Conservation (phyloP, 768 basidiomycete genomes). For the Suillus paluster region DNA sequence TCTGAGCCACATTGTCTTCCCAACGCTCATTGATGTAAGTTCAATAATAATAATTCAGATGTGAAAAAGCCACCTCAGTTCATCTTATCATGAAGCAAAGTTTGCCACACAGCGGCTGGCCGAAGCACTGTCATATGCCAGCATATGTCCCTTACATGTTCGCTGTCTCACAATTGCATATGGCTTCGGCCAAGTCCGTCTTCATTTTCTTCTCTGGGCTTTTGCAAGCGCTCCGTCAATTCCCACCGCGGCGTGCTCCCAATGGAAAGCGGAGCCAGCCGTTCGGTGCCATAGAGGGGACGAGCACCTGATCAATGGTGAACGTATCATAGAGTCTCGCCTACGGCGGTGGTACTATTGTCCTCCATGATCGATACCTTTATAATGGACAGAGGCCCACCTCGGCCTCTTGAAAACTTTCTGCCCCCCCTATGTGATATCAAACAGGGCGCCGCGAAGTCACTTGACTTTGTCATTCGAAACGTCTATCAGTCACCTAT, state of each 20-base stretch:
- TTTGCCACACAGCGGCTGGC: conserved; percentile 1
- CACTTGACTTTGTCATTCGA: not conserved
- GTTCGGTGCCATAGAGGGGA: not conserved
- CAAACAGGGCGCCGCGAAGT: not conserved
- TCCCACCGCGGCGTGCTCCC: not conserved
- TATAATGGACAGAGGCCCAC: not conserved
- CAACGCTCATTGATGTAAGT: not conserved
- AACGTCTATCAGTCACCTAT: not conserved
- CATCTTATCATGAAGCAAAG: not conserved
- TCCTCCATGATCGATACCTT: not conserved
- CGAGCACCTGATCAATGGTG: not conserved
- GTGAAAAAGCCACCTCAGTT: not conserved
- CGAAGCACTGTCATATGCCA: not conserved
- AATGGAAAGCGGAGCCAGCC: not conserved
- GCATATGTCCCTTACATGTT: not conserved
- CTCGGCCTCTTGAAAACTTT: not conserved
- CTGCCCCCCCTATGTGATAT: not conserved
- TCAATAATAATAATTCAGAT: not conserved
- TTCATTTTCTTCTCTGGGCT: not conserved
- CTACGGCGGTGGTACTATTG: not conserved
- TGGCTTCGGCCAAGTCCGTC: conserved; percentile 7
- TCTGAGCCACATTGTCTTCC: not conserved
- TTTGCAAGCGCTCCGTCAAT: not conserved
- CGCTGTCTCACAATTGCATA: not conserved
- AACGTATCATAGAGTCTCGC: not conserved